Percentiles rank a stretch among this genome's conserved stretches.
Conservation (phyloP, 1,284 basidiomycete genomes). For the Xerocomus amazonicus region DNA sequence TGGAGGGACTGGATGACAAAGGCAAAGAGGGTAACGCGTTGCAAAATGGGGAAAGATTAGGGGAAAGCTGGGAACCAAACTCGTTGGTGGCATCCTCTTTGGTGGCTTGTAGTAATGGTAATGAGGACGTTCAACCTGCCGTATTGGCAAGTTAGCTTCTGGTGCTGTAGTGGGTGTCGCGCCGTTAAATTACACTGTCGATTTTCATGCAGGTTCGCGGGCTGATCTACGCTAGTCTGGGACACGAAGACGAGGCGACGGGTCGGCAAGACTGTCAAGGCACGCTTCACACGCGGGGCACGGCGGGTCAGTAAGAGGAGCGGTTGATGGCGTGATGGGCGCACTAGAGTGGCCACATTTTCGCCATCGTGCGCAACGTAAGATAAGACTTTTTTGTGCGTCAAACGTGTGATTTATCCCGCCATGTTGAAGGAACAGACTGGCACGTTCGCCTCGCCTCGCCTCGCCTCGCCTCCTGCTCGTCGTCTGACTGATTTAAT, state of each 20-base stretch:
- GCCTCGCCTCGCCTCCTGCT: too few species aligned
- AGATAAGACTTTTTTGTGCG: neutral
- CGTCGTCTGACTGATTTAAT: neutral
- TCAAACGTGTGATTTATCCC: slow-evolving; percentile 12
- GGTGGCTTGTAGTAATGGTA: slow-evolving; percentile 8
- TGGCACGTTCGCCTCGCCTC: slow-evolving; percentile 16
- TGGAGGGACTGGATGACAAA: slow-evolving; percentile 8
- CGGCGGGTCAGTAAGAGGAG: neutral
- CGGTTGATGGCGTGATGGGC: slow-evolving; percentile 9
- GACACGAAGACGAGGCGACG: neutral
- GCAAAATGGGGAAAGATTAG: slow-evolving; percentile 5
- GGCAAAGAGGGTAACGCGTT: neutral
- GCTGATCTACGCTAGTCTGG: slow-evolving; percentile 18
- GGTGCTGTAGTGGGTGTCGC: neutral
- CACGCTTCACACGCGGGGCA: slow-evolving; percentile 3
- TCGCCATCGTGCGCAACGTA: slow-evolving; percentile 12
- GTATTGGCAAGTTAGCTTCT: slow-evolving; percentile 11
- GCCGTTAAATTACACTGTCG: slow-evolving; percentile 9
- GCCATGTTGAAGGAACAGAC: neutral
- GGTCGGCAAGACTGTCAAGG: slow-evolving; percentile 8
- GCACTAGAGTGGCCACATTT: slow-evolving; percentile 7
- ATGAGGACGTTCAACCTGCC: slow-evolving; percentile 6
- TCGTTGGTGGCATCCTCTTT: slow-evolving; percentile 4
- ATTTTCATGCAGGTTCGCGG: slow-evolving; percentile 15
- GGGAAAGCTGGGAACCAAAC: slow-evolving; percentile 10